Evolutionary conservation across 1,284 basidiomycete species (phyloP), one percentile per base, ranked within the genome.

Genomic region (Clitocybe nebularis): DNA sequence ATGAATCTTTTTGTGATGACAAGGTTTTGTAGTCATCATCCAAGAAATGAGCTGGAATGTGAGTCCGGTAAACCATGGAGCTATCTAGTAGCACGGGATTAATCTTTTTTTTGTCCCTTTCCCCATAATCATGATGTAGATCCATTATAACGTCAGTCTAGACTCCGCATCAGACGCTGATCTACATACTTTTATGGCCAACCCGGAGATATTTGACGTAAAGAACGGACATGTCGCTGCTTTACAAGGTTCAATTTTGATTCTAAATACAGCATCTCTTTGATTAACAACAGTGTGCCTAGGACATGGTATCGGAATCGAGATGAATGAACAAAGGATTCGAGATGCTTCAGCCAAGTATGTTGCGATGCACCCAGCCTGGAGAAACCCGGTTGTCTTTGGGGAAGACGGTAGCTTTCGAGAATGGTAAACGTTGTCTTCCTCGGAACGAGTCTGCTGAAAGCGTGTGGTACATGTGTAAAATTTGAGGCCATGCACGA

Each of bases 41-140:
- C 79, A 82, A 53, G 81, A 84, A 58, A 81, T 82, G 77, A 80
- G 76, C 48, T 75, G 76, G 70, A 70, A 81, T 71, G 77, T 73
- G 48, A 39, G 57, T 43, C 42, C 14, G 2, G 4, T 23, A 20
- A 23, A 7, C n/a, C n/a, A n/a, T n/a, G n/a, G n/a, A n/a, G n/a
- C n/a, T n/a, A n/a, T n/a, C n/a, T n/a, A n/a, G n/a, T n/a, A n/a
- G n/a, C n/a, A n/a, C n/a, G n/a, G n/a, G n/a, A n/a, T n/a, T n/a
- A n/a, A n/a, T n/a, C n/a, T n/a, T n/a, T n/a, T n/a, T n/a, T n/a
- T n/a, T n/a, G n/a, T n/a, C n/a, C 11, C 3, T 30, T 21, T 23
- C 17, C 19, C 5, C 6, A 30, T 13, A 16, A 10, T 17, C 19
- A 32, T 25, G 36, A 9, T 9, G 21, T 43, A 81, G 79, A 86